A percentile compares a stretch with the other conserved stretches of the same genome.
phyloP scores from a whole-genome alignment of 1,284 basidiomycete species.

The Amylostereum chailletii region DNA sequence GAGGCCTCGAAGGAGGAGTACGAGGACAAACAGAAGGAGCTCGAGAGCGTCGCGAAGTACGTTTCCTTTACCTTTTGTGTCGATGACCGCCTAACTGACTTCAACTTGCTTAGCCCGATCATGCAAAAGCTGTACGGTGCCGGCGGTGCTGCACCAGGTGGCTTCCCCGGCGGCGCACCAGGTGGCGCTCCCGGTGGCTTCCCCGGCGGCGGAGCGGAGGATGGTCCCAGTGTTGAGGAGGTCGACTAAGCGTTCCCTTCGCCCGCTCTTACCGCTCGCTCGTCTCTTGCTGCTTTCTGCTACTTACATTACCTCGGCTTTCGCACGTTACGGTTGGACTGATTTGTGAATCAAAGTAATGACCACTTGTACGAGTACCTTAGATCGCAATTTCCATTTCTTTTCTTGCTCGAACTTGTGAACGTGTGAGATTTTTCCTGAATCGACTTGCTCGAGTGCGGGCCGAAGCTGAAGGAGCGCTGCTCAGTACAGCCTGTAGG shows the following conservation, averaged over 20 bases:
- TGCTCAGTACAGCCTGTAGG: too few species aligned
- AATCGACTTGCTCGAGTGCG: too few species aligned
- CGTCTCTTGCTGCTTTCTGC: not conserved
- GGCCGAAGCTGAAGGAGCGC: too few species aligned
- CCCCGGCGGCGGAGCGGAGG: conserved; percentile 34
- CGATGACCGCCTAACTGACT: not conserved
- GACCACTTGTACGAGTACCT: too few species aligned
- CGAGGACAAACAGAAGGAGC: conserved; percentile 91
- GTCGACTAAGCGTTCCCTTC: conserved; percentile 48
- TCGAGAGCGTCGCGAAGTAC: conserved; percentile 75
- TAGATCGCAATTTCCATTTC: too few species aligned
- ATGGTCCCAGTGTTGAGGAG: conserved; percentile 85
- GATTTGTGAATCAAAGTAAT: too few species aligned
- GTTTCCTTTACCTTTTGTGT: not conserved
- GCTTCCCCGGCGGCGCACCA: conserved; percentile 24
- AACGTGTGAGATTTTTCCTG: too few species aligned
- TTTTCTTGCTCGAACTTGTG: too few species aligned
- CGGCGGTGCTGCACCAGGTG: conserved; percentile 56
- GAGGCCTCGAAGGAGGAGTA: conserved; percentile 97
- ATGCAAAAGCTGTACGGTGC: conserved; percentile 88
- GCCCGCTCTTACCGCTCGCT: not conserved
- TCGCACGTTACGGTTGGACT: too few species aligned
- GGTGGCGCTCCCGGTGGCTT: conserved; percentile 42
- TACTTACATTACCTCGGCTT: not conserved
- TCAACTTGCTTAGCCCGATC: conserved; percentile 49